Evolutionary conservation across 164 flowering plant species (phyloP), one percentile per base, ranked within the genome.

Genomic region (Akebia trifoliata): DNA sequence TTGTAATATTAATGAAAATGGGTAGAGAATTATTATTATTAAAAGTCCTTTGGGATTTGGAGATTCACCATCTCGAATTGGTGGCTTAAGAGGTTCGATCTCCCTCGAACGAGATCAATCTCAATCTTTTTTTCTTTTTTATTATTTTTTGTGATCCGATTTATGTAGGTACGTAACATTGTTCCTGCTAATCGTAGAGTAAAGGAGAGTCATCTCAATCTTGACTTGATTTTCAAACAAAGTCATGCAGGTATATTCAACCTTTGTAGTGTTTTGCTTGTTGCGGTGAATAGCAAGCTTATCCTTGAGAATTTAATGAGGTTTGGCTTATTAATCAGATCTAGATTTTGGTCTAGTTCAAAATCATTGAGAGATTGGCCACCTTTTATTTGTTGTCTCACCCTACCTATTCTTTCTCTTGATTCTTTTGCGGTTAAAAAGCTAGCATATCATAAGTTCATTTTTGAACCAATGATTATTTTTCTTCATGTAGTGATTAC

Each of bases 171-270:
- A n/a, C n/a, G n/a, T n/a, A n/a, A n/a, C n/a, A n/a, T n/a, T n/a
- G n/a, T n/a, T n/a, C n/a, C n/a, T n/a, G n/a, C n/a, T n/a, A n/a
- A n/a, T n/a, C n/a, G n/a, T n/a, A n/a, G n/a, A n/a, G n/a, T n/a
- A n/a, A n/a, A n/a, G n/a, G n/a, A n/a, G n/a, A n/a, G n/a, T n/a
- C n/a, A n/a, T n/a, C n/a, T n/a, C n/a, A n/a, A n/a, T n/a, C n/a
- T n/a, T n/a, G n/a, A n/a, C n/a, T n/a, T n/a, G n/a, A n/a, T n/a
- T n/a, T n/a, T n/a, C n/a, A n/a, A n/a, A 56, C 88, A 90, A 96
- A 91, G 97, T 50, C 97, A 91, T 71, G 96, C 96, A 30, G 97
- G 96, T 28, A 85, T 91, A 43, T 78, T 87, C 74, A 91, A 91
- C 64, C 91, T 91, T 31, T 91, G 94, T 69, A 73, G 87, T 52